Percentiles rank a stretch among this genome's conserved stretches.
Conservation (phyloP, 805 yeast species). For the Suhomyces prunicola region DNA sequence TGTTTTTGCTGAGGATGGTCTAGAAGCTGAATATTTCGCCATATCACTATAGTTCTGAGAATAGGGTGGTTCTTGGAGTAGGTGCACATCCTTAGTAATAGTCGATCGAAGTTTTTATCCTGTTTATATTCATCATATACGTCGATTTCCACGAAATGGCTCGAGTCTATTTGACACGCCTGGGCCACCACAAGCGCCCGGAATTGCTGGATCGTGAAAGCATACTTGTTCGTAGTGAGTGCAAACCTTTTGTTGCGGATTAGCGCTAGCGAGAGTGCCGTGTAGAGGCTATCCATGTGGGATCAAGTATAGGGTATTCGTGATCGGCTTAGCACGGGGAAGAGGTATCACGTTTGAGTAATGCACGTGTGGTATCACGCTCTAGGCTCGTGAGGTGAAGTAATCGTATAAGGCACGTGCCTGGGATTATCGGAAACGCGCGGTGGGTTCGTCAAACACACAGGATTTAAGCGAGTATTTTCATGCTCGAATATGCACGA, state of each 20-base stretch:
- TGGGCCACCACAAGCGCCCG: constrained; percentile 2
- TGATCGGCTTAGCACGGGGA: neutral
- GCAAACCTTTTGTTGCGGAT: constrained; percentile 6
- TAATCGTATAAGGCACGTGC: neutral
- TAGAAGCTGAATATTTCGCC: constrained; percentile 4
- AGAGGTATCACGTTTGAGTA: neutral
- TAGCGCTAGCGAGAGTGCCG: constrained; percentile 6
- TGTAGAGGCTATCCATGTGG: constrained; percentile 8
- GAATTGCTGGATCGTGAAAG: neutral
- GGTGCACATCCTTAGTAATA: constrained; percentile 1
- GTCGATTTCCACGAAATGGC: constrained; percentile 2
- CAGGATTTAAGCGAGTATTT: neutral
- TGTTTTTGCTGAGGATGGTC: constrained; percentile 5
- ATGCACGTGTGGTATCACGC: neutral
- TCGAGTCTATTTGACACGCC: constrained; percentile 1
- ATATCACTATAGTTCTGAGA: constrained; percentile 4
- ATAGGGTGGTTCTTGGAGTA: neutral
- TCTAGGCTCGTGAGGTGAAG: neutral
- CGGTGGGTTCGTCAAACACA: neutral
- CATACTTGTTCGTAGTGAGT: constrained; percentile 2
- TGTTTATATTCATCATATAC: neutral
- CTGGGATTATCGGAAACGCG: neutral
- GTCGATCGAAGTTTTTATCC: neutral
- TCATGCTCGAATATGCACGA: neutral
- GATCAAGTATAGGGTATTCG: neutral